A percentile compares a stretch with the other conserved stretches of the same genome.
These are phyloP conservation scores for Russula griseocarnosa DNA, from an alignment of 768 basidiomycete species.

Conservation along the genomic window DNA sequence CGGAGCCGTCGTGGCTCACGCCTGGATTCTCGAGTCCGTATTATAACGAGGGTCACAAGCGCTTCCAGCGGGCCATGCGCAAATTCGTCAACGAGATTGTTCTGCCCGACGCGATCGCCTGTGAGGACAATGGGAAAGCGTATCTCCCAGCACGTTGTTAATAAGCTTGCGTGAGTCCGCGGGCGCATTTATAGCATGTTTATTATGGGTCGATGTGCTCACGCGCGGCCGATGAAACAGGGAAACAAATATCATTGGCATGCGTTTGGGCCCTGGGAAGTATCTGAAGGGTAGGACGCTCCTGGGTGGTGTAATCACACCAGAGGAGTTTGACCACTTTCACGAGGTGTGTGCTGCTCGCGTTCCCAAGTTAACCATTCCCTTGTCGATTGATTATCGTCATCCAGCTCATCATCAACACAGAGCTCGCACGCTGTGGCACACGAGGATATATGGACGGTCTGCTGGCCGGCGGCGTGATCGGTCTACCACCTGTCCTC, in stretches of 20 bases:
- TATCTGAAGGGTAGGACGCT: constrained; percentile 75
- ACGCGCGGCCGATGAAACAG: constrained; percentile 38
- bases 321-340: constrained; percentile 92
- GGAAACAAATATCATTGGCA: constrained; percentile 73
- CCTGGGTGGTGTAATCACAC: constrained; percentile 69
- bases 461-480: constrained; percentile 73
- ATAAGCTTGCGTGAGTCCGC: constrained; percentile 68
- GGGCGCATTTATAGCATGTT: neutral
- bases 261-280: constrained; percentile 89
- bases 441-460: constrained; percentile 88
- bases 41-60: constrained; percentile 67
- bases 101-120: constrained; percentile 63
- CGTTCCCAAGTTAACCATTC: neutral
- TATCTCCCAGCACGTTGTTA: constrained; percentile 78
- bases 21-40: constrained; percentile 70
- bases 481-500: constrained; percentile 83
- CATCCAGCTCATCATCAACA: constrained; percentile 65
- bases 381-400: constrained; percentile 11
- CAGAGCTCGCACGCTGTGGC: constrained; percentile 78
- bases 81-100: constrained; percentile 75
- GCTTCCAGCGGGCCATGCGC: constrained; percentile 72
- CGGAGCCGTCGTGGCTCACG: constrained; percentile 78
- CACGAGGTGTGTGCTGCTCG: constrained; percentile 56
- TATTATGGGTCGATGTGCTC: neutral
- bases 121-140: constrained; percentile 89